A percentile compares a stretch with the other conserved stretches of the same genome.
Conservation (phyloP, 1,284 basidiomycete species). For the Rhodotorula sp. region DNA sequence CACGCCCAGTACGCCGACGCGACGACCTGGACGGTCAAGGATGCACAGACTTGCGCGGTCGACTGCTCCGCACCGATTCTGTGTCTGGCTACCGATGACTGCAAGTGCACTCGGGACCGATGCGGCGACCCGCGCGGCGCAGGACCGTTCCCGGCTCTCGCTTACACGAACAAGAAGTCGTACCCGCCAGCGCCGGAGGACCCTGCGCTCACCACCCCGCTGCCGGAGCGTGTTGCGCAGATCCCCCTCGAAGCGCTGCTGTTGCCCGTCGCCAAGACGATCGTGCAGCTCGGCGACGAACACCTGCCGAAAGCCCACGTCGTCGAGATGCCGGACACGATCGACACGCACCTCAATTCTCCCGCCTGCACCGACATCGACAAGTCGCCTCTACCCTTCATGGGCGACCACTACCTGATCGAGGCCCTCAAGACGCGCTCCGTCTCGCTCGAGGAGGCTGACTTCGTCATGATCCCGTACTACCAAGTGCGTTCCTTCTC, state of each 20-base stretch:
- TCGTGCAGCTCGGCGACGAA: constrained; percentile 31
- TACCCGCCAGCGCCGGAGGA: constrained; percentile 12
- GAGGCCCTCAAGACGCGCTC: constrained; percentile 39
- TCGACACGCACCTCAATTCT: constrained; percentile 41
- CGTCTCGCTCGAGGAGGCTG: constrained; percentile 52
- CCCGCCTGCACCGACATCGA: constrained; percentile 41
- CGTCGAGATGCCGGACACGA: constrained; percentile 36
- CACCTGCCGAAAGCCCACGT: constrained; percentile 38
- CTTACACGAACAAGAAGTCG: constrained; percentile 30
- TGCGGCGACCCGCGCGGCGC: constrained; percentile 34
- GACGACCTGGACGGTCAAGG: constrained; percentile 36
- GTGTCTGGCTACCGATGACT: constrained; percentile 43
- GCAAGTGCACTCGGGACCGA: constrained; percentile 43
- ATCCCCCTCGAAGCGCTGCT: constrained; percentile 42
- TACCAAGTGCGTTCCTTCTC: constrained; percentile 46
- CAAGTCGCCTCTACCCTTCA: constrained; percentile 37
- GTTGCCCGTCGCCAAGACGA: constrained; percentile 39
- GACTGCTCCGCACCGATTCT: constrained; percentile 42
- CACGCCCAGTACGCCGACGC: constrained; percentile 28
- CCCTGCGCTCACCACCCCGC: constrained; percentile 1
- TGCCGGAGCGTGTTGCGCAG: constrained; percentile 29
- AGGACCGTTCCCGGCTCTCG: constrained; percentile 31
- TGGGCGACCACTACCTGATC: constrained; percentile 43
- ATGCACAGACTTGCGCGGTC: constrained; percentile 39
- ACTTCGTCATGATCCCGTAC: constrained; percentile 52